Conservation (phyloP, 2,329 filamentous ascomycete species). For the Sphaerulina musiva region DNA sequence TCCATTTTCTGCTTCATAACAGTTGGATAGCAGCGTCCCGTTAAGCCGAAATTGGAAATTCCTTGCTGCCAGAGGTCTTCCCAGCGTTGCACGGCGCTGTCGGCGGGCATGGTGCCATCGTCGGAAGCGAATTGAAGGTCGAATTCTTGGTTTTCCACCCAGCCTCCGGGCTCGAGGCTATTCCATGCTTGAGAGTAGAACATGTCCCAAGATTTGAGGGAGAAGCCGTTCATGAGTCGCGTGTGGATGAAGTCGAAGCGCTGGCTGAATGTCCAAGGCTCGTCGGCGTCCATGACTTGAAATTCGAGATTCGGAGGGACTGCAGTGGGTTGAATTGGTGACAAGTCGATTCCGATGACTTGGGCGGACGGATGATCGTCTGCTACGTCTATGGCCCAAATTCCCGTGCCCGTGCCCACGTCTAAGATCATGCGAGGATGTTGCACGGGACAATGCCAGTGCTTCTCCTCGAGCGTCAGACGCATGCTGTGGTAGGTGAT, state of each 20-base stretch:
- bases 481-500: slow-evolving; percentile 25
- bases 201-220: slow-evolving; percentile 25
- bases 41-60: slow-evolving; percentile 22
- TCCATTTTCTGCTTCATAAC: slow-evolving; percentile 34
- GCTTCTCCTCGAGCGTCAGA: slow-evolving; percentile 24
- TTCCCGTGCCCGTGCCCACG: slow-evolving; percentile 43
- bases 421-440: slow-evolving; percentile 41
- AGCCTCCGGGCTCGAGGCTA: slow-evolving; percentile 32
- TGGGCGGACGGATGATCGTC: slow-evolving; percentile 26
- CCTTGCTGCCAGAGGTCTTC: slow-evolving; percentile 23
- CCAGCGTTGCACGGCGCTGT: slow-evolving; percentile 20
- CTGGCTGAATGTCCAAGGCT: slow-evolving; percentile 22
- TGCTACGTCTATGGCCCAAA: slow-evolving; percentile 20
- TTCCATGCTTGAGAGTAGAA: slow-evolving; percentile 26
- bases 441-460: slow-evolving; percentile 20
- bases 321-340: slow-evolving; percentile 28
- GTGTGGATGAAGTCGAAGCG: slow-evolving; percentile 30
- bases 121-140: slow-evolving; percentile 23
- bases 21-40: slow-evolving; percentile 23
- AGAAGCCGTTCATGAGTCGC: slow-evolving; percentile 29
- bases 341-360: slow-evolving; percentile 28
- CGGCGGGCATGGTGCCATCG: slow-evolving; percentile 22
- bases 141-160: slow-evolving; percentile 39
- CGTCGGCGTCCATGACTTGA: slow-evolving; percentile 21
- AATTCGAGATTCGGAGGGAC: slow-evolving; percentile 22